Conservation (phyloP, 2,329 filamentous ascomycete species). For the Aureobasidium namibiae region DNA sequence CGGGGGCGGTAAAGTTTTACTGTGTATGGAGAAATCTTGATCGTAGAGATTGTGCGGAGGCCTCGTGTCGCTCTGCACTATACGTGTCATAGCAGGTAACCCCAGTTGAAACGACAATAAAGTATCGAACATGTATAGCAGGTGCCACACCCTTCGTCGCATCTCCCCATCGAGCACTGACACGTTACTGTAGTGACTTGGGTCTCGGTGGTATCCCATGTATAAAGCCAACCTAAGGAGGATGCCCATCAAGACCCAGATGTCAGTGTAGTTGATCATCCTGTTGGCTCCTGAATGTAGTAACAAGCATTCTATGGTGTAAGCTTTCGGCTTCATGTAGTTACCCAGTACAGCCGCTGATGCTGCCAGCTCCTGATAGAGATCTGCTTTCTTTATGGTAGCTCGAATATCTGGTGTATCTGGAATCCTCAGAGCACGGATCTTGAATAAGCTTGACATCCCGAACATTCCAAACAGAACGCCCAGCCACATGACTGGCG, state of each 20-base stretch:
- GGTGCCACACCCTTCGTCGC: conserved; percentile 37
- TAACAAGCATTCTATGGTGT: conserved; percentile 34
- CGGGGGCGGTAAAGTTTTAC: conserved; percentile 29
- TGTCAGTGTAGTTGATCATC: conserved; percentile 25
- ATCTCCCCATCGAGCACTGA: conserved; percentile 38
- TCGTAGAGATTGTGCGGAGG: conserved; percentile 39
- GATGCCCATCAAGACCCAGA: conserved; percentile 36
- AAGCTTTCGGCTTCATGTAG: conserved; percentile 38
- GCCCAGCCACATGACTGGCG: conserved; percentile 39
- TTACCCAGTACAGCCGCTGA: conserved; percentile 26
- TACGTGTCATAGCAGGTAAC: conserved; percentile 40
- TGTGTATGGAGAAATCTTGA: conserved; percentile 32
- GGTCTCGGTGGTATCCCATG: conserved; percentile 41
- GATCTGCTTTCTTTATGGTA: conserved; percentile 18
- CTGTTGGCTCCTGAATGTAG: conserved; percentile 26
- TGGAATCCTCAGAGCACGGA: conserved; percentile 21
- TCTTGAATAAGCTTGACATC: conserved; percentile 28
- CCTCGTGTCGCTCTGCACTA: conserved; percentile 33
- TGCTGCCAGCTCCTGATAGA: conserved; percentile 24
- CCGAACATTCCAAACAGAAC: conserved; percentile 41
- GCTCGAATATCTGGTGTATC: conserved; percentile 15
- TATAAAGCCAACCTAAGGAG: conserved; percentile 32
- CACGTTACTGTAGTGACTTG: conserved; percentile 34
- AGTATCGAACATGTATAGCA: conserved; percentile 37
- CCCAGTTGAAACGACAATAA: conserved; percentile 42